phyloP scores from a whole-genome alignment of 2,329 filamentous ascomycete species.

The Plenodomus biglobosus region DNA sequence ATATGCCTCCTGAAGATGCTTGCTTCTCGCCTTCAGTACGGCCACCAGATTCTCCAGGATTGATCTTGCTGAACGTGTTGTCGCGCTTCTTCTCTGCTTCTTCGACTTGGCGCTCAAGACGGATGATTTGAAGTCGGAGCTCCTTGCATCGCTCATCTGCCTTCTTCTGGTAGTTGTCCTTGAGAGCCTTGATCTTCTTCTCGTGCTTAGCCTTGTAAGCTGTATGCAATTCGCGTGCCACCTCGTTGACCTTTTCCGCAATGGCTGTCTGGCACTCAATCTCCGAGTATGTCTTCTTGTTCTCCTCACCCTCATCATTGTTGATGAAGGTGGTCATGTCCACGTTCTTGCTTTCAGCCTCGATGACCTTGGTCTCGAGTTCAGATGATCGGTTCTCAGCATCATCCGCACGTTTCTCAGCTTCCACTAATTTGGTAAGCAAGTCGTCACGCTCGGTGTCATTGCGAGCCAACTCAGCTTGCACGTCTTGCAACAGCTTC shows the following conservation, averaged over 20 bases:
- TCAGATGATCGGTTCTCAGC: slow-evolving; percentile 76
- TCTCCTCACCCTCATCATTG: slow-evolving; percentile 38
- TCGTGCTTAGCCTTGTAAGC: slow-evolving; percentile 98
- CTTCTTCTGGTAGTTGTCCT: slow-evolving; percentile 75
- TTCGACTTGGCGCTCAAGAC: slow-evolving; percentile 73
- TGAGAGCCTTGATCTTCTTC: slow-evolving; percentile 89
- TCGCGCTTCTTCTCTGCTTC: slow-evolving; percentile 68
- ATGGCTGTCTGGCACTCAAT: slow-evolving; percentile 64
- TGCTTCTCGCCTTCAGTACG: slow-evolving; percentile 11
- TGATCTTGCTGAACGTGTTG: slow-evolving; percentile 62
- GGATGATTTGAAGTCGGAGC: slow-evolving; percentile 70
- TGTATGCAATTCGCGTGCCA: slow-evolving; percentile 78
- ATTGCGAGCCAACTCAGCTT: slow-evolving; percentile 74
- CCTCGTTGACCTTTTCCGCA: slow-evolving; percentile 80
- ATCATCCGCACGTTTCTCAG: slow-evolving; percentile 72
- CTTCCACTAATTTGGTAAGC: slow-evolving; percentile 70
- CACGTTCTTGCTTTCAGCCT: slow-evolving; percentile 68
- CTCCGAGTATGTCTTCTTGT: slow-evolving; percentile 43
- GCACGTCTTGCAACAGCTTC: slow-evolving; percentile 73
- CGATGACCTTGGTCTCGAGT: slow-evolving; percentile 53
- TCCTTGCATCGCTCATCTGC: slow-evolving; percentile 87
- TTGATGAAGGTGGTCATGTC: slow-evolving; percentile 63
- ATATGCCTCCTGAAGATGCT: slow-evolving; percentile 6
- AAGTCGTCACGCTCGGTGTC: slow-evolving; percentile 83
- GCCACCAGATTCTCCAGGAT: slow-evolving; percentile 20